Base-by-base conservation (phyloP, 1,284 basidiomycete species). In the Chalciporus sp. region DNA sequence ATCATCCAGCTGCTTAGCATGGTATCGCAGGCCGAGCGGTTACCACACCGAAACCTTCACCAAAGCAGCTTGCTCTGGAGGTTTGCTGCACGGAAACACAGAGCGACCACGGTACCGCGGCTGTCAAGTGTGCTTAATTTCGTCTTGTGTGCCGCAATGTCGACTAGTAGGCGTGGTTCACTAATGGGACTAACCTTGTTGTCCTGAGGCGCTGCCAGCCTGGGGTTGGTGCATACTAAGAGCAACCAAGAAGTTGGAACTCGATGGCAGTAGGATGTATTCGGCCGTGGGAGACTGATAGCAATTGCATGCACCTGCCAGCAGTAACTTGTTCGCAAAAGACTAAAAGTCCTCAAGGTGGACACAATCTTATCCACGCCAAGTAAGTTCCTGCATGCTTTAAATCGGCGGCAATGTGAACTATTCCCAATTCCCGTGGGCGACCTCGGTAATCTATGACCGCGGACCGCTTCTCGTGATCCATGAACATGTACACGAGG, bases 101-200 rank as follows among this genome's bases (percentile, higher is more conserved):
- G 61, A 61, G 31, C 55, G 12, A 31, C 29, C 17, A 40, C 49
- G 47, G 52, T 51, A 52, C 23, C 49, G 17, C 53, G 56, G 61
- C 61, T 64, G 61, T 70, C 56, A 17, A 33, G 59, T 43, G 56
- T 67, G 57, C 61, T 62, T 55, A 57, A 28, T 61, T 28, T 70
- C 67, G 61, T 67, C 61, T 53, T 68, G 47, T 28, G 49, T 40
- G 43, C 53, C 43, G 26, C 7, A 2, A 12, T 31, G 31, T 42
- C 28, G 11, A 27, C 16, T 2, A 35, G 7, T 27, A 16, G 12
- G 11, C 14, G 12, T 33, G n/a, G 17, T 1, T 41, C 1, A 23
- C 23, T 6, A 42, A 2, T 27, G 10, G 39, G 10, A 65, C 61
- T 51, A 17, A 53, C 57, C 53, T 39, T 37, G n/a, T 10, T 23